Percentiles rank a stretch among this genome's conserved stretches.
Evolutionary conservation across 2,329 filamentous ascomycete species (phyloP).

Genomic region (Metarhizium sp.): DNA sequence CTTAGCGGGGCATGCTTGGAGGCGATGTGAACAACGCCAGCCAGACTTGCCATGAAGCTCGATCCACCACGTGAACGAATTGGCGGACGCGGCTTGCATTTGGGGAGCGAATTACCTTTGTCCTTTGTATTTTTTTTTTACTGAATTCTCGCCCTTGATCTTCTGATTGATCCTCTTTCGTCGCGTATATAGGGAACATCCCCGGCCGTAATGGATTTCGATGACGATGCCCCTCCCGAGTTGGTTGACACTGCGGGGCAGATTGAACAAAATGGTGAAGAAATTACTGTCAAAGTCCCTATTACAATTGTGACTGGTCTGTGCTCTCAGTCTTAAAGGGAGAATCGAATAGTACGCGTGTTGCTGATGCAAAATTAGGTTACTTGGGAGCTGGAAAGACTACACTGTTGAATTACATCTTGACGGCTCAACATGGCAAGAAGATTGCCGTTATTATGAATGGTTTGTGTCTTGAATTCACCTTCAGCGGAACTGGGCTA

Average conservation of each 20-base stretch:
- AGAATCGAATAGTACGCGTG: not conserved
- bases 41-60: too few relatives aligned
- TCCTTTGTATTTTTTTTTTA: not conserved
- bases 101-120: not conserved
- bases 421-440: constrained; percentile 92
- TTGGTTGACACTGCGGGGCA: constrained; percentile 39
- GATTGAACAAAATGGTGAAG: constrained; percentile 28
- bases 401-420: constrained; percentile 88
- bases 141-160: not conserved
- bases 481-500: not conserved
- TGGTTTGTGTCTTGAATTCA: constrained; percentile 32
- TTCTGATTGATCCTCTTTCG: not conserved
- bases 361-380: constrained; percentile 37
- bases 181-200: not conserved
- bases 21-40: not conserved
- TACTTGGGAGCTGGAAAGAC: constrained; percentile 96
- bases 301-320: constrained; percentile 77
- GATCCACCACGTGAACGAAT: not conserved
- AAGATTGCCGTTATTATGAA: constrained; percentile 98
- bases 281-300: constrained; percentile 58
- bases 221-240: constrained; percentile 60
- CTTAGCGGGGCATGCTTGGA: constrained; percentile 7
- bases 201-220: constrained; percentile 43
- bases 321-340: not conserved
- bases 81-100: not conserved